Conservation (phyloP, 176 grass and related monocot genomes). For the Triticum urartu region DNA sequence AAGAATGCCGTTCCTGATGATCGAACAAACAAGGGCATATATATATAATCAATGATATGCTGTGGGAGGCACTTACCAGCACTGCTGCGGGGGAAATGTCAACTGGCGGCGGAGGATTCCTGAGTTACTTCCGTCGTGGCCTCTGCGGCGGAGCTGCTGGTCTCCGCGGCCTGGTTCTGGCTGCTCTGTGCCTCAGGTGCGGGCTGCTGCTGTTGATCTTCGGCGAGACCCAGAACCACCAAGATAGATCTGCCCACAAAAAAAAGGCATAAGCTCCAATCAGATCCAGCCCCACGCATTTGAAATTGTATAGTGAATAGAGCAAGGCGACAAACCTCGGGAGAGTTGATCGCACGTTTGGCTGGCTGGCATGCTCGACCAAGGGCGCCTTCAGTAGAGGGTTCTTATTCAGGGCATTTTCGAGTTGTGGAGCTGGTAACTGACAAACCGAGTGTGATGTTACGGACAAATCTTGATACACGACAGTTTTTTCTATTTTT, state of each 20-base stretch:
- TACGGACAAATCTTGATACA: neutral
- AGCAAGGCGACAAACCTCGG: constrained; percentile 53
- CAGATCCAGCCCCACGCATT: neutral
- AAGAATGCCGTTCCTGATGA: neutral
- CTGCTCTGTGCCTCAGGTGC: constrained; percentile 47
- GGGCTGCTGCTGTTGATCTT: constrained; percentile 52
- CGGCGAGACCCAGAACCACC: constrained; percentile 82
- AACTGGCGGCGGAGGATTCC: constrained; percentile 61
- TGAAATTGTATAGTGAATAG: neutral
- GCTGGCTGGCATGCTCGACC: constrained; percentile 82
- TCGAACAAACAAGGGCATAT: neutral
- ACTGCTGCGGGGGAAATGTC: neutral
- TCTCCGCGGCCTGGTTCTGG: constrained; percentile 73
- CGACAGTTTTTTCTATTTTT: neutral
- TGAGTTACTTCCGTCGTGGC: constrained; percentile 52
- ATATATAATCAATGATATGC: neutral
- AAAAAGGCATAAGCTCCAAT: neutral
- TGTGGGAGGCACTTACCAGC: neutral
- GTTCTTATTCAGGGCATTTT: constrained; percentile 83
- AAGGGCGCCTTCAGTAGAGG: constrained; percentile 70
- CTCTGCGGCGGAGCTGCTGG: constrained; percentile 78
- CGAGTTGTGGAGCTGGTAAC: constrained; percentile 94
- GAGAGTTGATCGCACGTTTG: constrained; percentile 67
- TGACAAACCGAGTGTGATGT: constrained; percentile 32
- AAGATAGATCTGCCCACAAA: constrained; percentile 54